Evolutionary conservation across 2,329 filamentous ascomycete species (phyloP), one percentile per base, ranked within the genome.

Genomic region (Xylariomycetidae sp.): DNA sequence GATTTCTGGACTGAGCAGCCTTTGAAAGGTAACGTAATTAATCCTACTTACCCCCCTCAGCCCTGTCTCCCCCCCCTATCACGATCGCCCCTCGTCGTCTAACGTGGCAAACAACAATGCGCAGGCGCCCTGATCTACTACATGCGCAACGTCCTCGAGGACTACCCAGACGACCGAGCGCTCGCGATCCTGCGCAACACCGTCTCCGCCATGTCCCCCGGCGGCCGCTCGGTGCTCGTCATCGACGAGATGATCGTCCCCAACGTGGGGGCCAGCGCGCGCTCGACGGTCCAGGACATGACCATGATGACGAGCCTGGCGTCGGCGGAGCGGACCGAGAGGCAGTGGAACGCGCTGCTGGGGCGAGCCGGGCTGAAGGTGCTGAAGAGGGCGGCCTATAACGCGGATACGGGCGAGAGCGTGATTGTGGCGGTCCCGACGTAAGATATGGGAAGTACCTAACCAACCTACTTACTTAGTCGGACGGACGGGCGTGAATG

Each of bases 231-330:
- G 1, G 42, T 51, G 3, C 48, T 69, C 14, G 33, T 69, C 12
- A 60, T 68, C 30, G 59, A 64, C 34, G 66, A 69, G n/a, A 50
- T 61, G 6, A 54, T 67, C 8, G 26, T 68, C 7, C 61, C 62
- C 0, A 48, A 64, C 13, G 44, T 27, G 5, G 50, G 53, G 3
- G 57, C 50, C 2, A 49, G 54, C 13, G 50, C 38, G 33, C 43
- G 56, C 7, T 47, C 55, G 3, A 49, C 55, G 1, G 37, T 50
- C 19, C 37, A 54, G 20, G 64, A 67, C 38, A 25, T 66, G 11
- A 48, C 43, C 2, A 63, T 23, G 20, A 23, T 23, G 20, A 8
- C 20, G 8, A 8, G 8, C 66, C 40, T 61, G 1, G 61, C 37
- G 7, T 48, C 49, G 0, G 48, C 41, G 23, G 62, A 66, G 48